Evolutionary conservation across 768 basidiomycete genomes (phyloP), one percentile per base, ranked within the genome.

Genomic region (Kondoa subrosea): DNA sequence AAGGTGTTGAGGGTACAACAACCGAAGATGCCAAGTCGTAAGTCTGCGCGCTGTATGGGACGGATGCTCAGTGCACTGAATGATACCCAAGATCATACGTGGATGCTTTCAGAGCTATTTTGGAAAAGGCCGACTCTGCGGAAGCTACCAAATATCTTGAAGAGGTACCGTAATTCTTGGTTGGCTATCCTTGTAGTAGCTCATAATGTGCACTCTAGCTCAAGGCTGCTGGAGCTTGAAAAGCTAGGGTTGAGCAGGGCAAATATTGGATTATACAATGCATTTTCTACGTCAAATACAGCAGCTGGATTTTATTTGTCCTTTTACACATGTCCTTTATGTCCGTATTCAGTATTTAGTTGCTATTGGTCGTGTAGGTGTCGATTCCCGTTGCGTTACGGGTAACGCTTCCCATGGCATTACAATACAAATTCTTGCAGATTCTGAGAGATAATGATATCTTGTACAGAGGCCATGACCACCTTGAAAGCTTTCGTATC

Each of bases 1-100:
- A 84, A 14, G 75, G 71, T 1, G 81, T 86, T 70, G 81, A 91
- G 78, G 91, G 88, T 56, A 82, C 77, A 34, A 80, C 83, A 58
- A 81, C 84, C 77, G 89, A 89, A 74, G 85, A 85, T 0, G 89
- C 90, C 8, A 79, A 81, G 77, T 73, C 76, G n/a, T 32, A 21
- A 25, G 31, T 34, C 27, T 59, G 3, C 64, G 4, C 66, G 17
- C 31, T 50, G 26, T 29, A 57, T 25, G 33, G 32, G 27, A 69
- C 81, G 73, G 62, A 34, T 30, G 8, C 34, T 59, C 65, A 21
- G 33, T 57, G 21, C 50, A 40, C 25, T 29, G 15, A 62, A 56
- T 66, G 17, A 56, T 34, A 34, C 14, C 50, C 57, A 67, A 63
- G 57, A 32, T 66, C 67, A 62, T 69, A 68, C 33, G 32, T 56